phyloP scores from a whole-genome alignment of 1,284 basidiomycete species.

The Boletus calvinii region DNA sequence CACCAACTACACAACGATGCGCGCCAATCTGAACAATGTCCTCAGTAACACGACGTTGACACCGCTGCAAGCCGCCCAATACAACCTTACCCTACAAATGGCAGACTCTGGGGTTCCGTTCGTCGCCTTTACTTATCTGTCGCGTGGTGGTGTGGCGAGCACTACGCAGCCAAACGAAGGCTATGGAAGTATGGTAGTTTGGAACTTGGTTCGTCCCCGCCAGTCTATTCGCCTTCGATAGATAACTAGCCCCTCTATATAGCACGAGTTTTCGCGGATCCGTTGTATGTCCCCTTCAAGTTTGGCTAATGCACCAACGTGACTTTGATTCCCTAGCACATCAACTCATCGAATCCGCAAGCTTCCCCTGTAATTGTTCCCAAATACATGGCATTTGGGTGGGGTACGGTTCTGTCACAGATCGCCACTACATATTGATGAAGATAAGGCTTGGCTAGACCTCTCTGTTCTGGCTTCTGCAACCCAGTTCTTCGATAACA shows the following conservation, averaged over 20 bases:
- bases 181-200: not conserved
- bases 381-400: conserved; percentile 1
- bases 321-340: not conserved
- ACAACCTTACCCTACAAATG: not conserved
- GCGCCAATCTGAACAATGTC: not conserved
- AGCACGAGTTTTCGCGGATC: conserved; percentile 2
- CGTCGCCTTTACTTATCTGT: not conserved
- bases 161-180: not conserved
- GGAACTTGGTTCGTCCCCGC: not conserved
- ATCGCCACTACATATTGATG: no score
- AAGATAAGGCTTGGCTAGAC: not conserved
- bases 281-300: not conserved
- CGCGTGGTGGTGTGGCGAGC: conserved; percentile 1
- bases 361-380: conserved; percentile 6
- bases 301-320: not conserved
- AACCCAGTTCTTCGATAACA: conserved; percentile 1
- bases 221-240: not conserved
- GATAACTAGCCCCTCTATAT: not conserved
- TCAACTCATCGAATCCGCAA: not conserved
- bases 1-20: conserved; percentile 1
- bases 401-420: not conserved
- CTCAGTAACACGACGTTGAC: conserved; percentile 1
- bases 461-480: not conserved
- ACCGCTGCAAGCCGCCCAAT: not conserved
- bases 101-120: not conserved